A percentile compares a stretch with the other conserved stretches of the same genome.
Evolutionary conservation across 306 rosid species (phyloP).

Genomic region (Senna siamea): DNA sequence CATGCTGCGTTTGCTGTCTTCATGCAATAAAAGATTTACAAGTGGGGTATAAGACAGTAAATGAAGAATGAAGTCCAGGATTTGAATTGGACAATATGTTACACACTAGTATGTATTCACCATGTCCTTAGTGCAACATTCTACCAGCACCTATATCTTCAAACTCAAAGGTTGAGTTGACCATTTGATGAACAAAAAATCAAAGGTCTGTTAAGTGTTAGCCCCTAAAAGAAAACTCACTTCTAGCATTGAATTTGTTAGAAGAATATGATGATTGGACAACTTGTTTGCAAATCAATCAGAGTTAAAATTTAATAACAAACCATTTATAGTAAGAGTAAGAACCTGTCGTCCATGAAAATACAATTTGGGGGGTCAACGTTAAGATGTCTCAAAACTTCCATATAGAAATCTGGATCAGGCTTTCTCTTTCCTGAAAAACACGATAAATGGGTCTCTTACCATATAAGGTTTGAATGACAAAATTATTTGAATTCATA

Average conservation of each 20-base stretch:
- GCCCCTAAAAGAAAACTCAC: neutral
- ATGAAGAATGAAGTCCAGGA: neutral
- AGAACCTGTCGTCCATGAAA: slow-evolving; percentile 89
- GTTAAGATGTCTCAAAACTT: slow-evolving; percentile 67
- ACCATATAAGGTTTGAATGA: slow-evolving; percentile 22
- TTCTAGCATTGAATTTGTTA: neutral
- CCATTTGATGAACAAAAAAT: neutral
- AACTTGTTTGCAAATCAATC: neutral
- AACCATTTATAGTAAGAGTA: slow-evolving; percentile 15
- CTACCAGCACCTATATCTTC: neutral
- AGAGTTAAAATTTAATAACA: slow-evolving; percentile 15
- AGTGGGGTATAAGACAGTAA: neutral
- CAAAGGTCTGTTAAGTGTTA: no score
- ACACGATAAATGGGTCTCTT: slow-evolving; percentile 31
- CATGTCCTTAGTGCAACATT: neutral
- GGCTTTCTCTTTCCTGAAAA: slow-evolving; percentile 95
- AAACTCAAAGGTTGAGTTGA: neutral
- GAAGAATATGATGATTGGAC: neutral
- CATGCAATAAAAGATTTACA: neutral
- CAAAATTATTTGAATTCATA: slow-evolving; percentile 18
- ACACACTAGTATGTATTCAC: neutral
- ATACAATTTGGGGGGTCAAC: slow-evolving; percentile 73
- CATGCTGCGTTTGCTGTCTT: neutral
- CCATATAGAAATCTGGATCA: slow-evolving; percentile 71
- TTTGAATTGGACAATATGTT: neutral